Percentiles rank a stretch among this genome's conserved stretches.
Conservation (phyloP, 352 stramenopile genomes). For the Pythium sp. region DNA sequence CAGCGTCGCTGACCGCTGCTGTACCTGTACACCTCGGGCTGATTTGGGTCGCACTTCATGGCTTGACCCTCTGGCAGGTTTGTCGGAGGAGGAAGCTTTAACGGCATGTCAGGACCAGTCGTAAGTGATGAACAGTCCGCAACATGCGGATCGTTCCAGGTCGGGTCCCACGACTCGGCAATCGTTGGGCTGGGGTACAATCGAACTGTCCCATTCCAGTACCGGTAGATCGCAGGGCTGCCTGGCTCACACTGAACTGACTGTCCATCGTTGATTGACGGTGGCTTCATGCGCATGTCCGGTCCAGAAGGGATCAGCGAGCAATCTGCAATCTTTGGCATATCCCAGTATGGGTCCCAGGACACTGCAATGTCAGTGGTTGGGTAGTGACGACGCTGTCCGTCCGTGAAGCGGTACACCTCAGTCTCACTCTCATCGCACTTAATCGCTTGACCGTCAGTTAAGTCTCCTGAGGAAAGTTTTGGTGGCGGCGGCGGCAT, state of each 20-base stretch:
- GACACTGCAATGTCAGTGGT: conserved; percentile 16
- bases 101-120: conserved; percentile 18
- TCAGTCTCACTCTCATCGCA: conserved; percentile 10
- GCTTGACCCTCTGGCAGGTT: conserved; percentile 20
- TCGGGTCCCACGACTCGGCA: conserved; percentile 24
- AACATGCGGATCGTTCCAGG: conserved; percentile 12
- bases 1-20: conserved; percentile 18
- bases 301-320: conserved; percentile 8
- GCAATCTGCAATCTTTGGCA: conserved; percentile 16
- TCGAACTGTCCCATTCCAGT: conserved; percentile 8
- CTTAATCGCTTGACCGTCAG: conserved; percentile 28
- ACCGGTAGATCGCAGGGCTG: conserved; percentile 12
- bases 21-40: conserved; percentile 20
- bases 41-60: conserved; percentile 23
- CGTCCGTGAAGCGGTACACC: conserved; percentile 17
- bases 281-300: conserved; percentile 20
- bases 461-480: conserved; percentile 10
- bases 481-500: neutral
- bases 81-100: conserved; percentile 21
- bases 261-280: conserved; percentile 17
- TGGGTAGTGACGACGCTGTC: conserved; percentile 19
- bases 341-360: conserved; percentile 22
- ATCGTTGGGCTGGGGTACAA: conserved; percentile 17
- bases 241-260: conserved; percentile 14
- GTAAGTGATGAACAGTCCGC: conserved; percentile 22